Base-by-base conservation (phyloP, 805 yeast genomes). In the Clavispora santaluciae region DNA sequence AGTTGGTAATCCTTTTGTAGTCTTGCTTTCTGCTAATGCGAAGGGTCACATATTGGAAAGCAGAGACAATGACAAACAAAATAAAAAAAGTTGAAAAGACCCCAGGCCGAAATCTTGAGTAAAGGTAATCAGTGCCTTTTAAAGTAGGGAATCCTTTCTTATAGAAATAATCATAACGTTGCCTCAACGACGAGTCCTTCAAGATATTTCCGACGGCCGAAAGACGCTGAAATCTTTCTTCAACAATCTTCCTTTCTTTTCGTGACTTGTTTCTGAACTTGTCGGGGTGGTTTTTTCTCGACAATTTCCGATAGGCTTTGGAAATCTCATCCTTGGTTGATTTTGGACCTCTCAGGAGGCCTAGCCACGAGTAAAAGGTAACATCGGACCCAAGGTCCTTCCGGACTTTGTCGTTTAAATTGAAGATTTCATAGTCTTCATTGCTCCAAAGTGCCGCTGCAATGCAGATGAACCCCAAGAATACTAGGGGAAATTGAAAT, bases 221-320 rank as follows among this genome's bases (percentile, higher is more conserved):
- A 26, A 93, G 73, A 22, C 91, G 69, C 53, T 91, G 87, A 57
- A 82, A 93, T 29, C 87, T 71, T 50, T 80, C 85, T 46, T 76
- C 81, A 5, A 83, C 85, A 17, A 61, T 57, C 47, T 77, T 76
- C 37, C 61, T 64, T 22, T 64, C 61, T 3, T 53, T 44, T n/a
- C 46, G 53, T 16, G 60, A 47, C 9, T 54, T 52, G 10, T 55
- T 46, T 9, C 55, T 49, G 38, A 60, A 51, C 60, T 91, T 89
- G 63, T 91, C 99, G 0, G 99, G 99, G 57, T 91, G 99, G 50
- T 84, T 70, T 46, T 70, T 71, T 39, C 83, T 71, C 2, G 95
- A 81, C 23, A 83, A 57, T 52, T 78, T 82, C 56, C 86, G 79
- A 64, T 85, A 83, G 17, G 85, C 83, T 49, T 76, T 78, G 40